Conservation (phyloP, 2,329 filamentous ascomycete species). For the Onygenales sp. region DNA sequence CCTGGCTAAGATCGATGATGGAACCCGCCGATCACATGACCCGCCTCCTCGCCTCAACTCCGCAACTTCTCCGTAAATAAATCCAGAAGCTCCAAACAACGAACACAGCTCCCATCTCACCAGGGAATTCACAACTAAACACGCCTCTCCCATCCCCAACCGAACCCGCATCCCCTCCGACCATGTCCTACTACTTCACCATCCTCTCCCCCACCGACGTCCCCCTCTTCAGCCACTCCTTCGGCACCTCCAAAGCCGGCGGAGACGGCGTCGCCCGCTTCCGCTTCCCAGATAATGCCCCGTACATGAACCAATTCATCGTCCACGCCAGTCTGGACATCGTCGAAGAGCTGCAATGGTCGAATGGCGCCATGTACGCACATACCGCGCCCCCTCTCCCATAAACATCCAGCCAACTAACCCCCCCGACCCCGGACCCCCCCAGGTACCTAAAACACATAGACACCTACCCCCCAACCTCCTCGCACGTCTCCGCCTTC, state of each 20-base stretch:
- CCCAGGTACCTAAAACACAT: conserved; percentile 87
- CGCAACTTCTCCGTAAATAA: not conserved
- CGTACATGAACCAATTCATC: conserved; percentile 95
- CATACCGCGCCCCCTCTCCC: not conserved
- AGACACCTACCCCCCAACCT: conserved; percentile 76
- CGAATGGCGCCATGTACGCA: conserved; percentile 68
- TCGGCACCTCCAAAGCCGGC: conserved; percentile 91
- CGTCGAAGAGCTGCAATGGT: conserved; percentile 94
- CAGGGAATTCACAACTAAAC: not conserved
- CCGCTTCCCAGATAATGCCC: conserved; percentile 76
- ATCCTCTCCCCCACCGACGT: conserved; percentile 94
- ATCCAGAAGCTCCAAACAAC: not conserved
- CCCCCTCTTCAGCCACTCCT: conserved; percentile 92
- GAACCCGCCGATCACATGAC: not conserved
- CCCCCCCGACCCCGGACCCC: too few relatives aligned
- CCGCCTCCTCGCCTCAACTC: not conserved
- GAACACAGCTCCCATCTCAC: not conserved
- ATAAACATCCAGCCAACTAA: too few relatives aligned
- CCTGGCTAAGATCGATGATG: not conserved
- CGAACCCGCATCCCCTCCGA: conserved; percentile 10
- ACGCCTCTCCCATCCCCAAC: too few relatives aligned
- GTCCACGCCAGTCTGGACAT: conserved; percentile 90
- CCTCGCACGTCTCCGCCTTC: conserved; percentile 91
- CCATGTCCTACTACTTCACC: conserved; percentile 97
- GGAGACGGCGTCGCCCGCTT: conserved; percentile 88